These are phyloP conservation scores for Apium graveolens DNA, from an alignment of 129 eudicot genomes.

Conservation along the genomic window DNA sequence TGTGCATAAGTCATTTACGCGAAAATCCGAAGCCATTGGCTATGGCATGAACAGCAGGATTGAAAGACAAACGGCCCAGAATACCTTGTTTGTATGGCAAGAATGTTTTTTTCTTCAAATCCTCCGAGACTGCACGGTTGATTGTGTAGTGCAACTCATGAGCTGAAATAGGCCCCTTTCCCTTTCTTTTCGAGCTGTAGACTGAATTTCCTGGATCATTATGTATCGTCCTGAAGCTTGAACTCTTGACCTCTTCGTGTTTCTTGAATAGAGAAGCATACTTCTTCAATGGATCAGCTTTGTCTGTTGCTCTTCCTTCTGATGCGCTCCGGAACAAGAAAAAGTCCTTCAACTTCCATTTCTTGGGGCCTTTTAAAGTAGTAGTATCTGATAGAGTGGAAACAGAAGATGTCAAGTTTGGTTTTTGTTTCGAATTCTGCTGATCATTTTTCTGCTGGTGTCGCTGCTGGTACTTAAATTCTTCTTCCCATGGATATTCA, in stretches of 20 bases:
- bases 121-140: conserved; percentile 69
- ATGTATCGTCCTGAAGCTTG: conserved; percentile 23
- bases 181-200: conserved; percentile 32
- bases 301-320: conserved; percentile 74
- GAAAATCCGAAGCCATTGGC: conserved; percentile 75
- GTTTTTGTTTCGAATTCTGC: conserved; percentile 8
- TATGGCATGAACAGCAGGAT: conserved; percentile 64
- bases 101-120: conserved; percentile 77
- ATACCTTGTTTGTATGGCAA: conserved; percentile 92
- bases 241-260: conserved; percentile 33
- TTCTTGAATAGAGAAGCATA: conserved; percentile 35
- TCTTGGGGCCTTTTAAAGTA: conserved; percentile 22
- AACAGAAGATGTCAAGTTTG: conserved; percentile 27
- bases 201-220: conserved; percentile 18
- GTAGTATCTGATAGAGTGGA: conserved; percentile 26
- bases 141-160: conserved; percentile 83
- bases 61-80: conserved; percentile 58
- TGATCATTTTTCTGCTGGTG: neutral
- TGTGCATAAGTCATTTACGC: conserved; percentile 16
- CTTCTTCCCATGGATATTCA: conserved; percentile 6
- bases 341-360: conserved; percentile 71
- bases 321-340: conserved; percentile 89
- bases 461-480: neutral
- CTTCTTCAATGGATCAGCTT: conserved; percentile 56
- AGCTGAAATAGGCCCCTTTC: conserved; percentile 59